Conservation (phyloP, 148 eudicot species). For the Selenicereus undatus region DNA sequence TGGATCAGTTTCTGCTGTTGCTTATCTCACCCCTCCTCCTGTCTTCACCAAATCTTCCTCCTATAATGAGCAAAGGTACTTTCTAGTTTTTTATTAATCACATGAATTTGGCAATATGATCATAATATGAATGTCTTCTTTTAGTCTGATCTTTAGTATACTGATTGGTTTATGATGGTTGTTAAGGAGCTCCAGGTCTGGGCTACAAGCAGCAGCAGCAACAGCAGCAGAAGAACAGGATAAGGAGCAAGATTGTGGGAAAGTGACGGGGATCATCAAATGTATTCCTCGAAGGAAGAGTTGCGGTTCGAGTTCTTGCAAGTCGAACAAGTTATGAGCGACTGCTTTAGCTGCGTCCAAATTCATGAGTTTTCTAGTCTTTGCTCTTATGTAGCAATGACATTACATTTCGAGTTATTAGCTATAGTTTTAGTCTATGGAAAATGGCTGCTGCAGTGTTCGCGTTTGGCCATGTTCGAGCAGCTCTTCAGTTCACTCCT, state of each 20-base stretch:
- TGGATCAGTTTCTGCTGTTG: constrained; percentile 8
- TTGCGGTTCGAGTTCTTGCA: constrained; percentile 14
- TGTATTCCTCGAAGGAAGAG: constrained; percentile 32
- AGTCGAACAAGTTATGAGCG: constrained; percentile 20
- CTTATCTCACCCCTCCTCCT: constrained; percentile 14
- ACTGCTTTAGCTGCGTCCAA: background rate
- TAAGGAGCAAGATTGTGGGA: constrained; percentile 10
- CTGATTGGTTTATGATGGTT: background rate
- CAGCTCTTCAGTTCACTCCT: background rate
- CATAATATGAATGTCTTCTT: background rate
- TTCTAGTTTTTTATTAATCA: background rate
- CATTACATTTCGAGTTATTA: no score
- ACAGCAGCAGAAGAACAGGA: constrained; percentile 5
- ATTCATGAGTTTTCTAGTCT: background rate
- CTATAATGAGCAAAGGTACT: constrained; percentile 74
- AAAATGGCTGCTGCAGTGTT: no score
- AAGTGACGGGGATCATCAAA: constrained; percentile 26
- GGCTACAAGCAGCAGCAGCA: constrained; percentile 14
- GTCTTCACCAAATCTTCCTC: constrained; percentile 66
- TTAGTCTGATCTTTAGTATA: background rate
- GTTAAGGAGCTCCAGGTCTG: constrained; percentile 24
- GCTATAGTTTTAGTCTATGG: background rate
- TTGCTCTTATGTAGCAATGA: background rate
- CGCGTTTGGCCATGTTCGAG: background rate
- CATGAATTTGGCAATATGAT: background rate